Evolutionary conservation across 2,329 filamentous ascomycete genomes (phyloP), one percentile per base, ranked within the genome.

Genomic region (Fusarium succisae): DNA sequence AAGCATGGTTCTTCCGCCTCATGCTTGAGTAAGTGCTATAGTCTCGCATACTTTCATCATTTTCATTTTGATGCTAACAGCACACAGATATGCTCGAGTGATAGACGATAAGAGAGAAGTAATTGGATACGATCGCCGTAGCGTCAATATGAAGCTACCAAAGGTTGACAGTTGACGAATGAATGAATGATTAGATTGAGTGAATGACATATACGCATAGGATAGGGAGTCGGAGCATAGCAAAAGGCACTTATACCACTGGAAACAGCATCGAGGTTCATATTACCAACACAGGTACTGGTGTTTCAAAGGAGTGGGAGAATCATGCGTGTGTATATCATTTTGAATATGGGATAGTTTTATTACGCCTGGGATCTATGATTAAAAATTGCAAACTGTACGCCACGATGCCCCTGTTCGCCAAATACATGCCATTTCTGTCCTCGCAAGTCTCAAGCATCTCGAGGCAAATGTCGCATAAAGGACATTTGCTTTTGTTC

Each of bases 1-100:
- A 93, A 82, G 90, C 89, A 53, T 90, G 89, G 88, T 87, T 90
- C 76, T 93, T 93, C 75, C 85, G 93, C 64, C 78, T 96, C 65
- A 81, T 94, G 50, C 79, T 94, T 66, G 92, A 93, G 87, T 93
- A 85, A 81, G 88, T 85, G 30, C 45, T n/a, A 30, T 15, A 13
- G 20, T 20, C 43, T 17, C 11, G 28, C 26, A 9, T 8, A 10
- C 14, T 55, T 55, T 28, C 14, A 3, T 13, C 18, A 13, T 26
- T 39, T 14, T 28, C 5, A 20, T 41, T 20, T 15, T 12, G 35
- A 37, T 54, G 26, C 48, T 76, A 32, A 77, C 35, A 32, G 59
- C 51, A 54, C 63, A 38, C 53, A 91, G 90, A 76, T 92, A 92
- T 68, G 90, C 86, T 30, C 86, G 90, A 22, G 87, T 92, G n/a